Evolutionary conservation across 148 eudicot species (phyloP), one percentile per base, ranked within the genome.

Genomic region (Amaranthus palmeri): DNA sequence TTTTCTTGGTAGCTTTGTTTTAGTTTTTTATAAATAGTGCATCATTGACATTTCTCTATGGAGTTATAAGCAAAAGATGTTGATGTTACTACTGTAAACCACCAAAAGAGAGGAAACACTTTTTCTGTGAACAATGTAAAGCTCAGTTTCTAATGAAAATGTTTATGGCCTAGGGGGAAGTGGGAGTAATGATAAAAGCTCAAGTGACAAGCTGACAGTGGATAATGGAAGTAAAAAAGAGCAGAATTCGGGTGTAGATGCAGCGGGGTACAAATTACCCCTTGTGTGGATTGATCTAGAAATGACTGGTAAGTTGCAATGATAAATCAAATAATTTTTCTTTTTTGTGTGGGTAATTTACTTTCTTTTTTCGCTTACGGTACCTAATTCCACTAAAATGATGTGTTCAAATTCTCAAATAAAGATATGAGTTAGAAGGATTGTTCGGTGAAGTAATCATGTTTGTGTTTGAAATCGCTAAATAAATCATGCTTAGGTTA

Each of bases 211-310:
- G 58, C 57, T 72, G 42, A 36, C 66, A 47, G 66, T 43, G 12
- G 81, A 76, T 74, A 78, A 72, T 72, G 88, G 81, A 64, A 78
- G 71, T 65, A 68, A 61, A 56, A 70, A 61, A 71, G 72, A 76
- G 77, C 75, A 77, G 47, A 69, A 54, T 17, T n/a, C 40, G 36
- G 78, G 67, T 82, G 54, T 58, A 43, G 46, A 54, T 57, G 51
- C 66, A 43, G 67, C 61, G 56, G 80, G 77, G 48, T 89, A 72
- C 74, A 86, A 69, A 78, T 68, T 83, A 74, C 97, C 97, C 5
- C 92, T 92, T 44, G 96, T 89, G 72, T 92, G 97, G 97, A 92
- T 92, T 79, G 92, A 92, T 78, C 68, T 92, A 77, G 96, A 89
- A 85, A 92, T 87, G 91, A 89, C 97, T 48, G 96, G 97, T 89